Base-by-base conservation (phyloP, 805 yeast species). In the Maudiozyma pseudohumilis region DNA sequence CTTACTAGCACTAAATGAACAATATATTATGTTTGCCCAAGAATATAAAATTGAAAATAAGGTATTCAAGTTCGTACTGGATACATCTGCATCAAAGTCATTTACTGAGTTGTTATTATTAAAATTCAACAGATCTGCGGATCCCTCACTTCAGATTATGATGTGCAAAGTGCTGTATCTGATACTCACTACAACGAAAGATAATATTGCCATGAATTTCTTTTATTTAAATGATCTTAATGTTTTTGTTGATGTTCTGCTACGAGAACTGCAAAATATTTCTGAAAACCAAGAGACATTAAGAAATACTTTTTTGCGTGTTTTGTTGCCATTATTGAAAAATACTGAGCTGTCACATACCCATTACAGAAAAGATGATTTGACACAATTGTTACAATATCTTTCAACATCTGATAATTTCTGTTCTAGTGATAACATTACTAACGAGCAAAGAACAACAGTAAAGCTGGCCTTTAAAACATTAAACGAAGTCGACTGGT, bases 141-240 rank as follows among this genome's bases (percentile, higher is more conserved):
- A 88, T 44, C 70, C 72, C 23, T 72, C 84, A 36, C 60, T 83
- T 38, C 86, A 80, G 48, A 79, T 86, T 3, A 70, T 88, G 63
- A 81, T 83, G 52, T 68, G 88, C 47, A 88, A 88, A 59, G 68
- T 85, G 40, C 63, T 88, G 7, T 85, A 84, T 55, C 59, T 82
- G 40, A 70, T 88, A 1, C 74, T 88, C 59, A 77, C 88, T 2
- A 38, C 51, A 5, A 73, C 77, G 4, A 43, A 44, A 10, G 66
- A 77, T 5, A 61, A 62, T 26, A 34, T 52, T 6, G 79, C 94
- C 0, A 65, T 72, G 37, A 81, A 79, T 41, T 68, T 79, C 48
- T 74, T 86, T 34, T 88, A 88, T 53, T 65, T 84, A 43, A 88
- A 88, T 50, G 97, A 88, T 55, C 61, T 88, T 41, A 78, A 80